Evolutionary conservation across 768 basidiomycete genomes (phyloP).

Genomic region (Psilocybe azurescens): DNA sequence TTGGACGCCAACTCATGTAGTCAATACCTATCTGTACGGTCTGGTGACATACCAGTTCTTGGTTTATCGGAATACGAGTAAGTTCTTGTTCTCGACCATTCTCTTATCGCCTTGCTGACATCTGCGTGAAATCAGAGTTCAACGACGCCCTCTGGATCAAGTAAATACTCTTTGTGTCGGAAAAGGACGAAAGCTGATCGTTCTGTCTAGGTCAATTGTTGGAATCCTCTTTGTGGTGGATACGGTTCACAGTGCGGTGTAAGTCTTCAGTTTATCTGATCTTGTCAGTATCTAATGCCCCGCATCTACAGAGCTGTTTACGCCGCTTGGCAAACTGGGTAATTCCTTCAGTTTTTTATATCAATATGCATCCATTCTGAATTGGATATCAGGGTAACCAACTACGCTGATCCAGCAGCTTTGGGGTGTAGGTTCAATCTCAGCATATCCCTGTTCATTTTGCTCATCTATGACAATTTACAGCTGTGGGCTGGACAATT

Average conservation of each 20-base stretch:
- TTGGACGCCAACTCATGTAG: slow-evolving; percentile 5
- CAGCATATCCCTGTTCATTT: background rate
- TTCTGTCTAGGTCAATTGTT: slow-evolving; percentile 33
- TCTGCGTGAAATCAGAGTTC: slow-evolving; percentile 30
- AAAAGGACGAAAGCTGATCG: background rate
- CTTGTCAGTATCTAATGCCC: background rate
- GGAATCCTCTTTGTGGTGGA: slow-evolving; percentile 39
- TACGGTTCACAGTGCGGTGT: slow-evolving; percentile 42
- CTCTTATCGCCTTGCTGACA: slow-evolving; percentile 9
- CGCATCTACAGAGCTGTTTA: slow-evolving; percentile 33
- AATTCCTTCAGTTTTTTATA: background rate
- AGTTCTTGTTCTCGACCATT: slow-evolving; percentile 5
- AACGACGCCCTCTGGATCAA: slow-evolving; percentile 42
- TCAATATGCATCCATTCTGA: background rate
- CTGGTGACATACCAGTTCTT: slow-evolving; percentile 47
- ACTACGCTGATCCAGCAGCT: slow-evolving; percentile 42
- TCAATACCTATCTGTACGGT: slow-evolving; percentile 44
- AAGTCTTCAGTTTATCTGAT: slow-evolving; percentile 17
- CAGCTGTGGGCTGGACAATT: slow-evolving; percentile 52
- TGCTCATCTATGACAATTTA: background rate
- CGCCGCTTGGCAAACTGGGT: slow-evolving; percentile 38
- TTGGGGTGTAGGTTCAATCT: slow-evolving; percentile 30
- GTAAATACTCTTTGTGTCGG: slow-evolving; percentile 19
- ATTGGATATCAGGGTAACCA: slow-evolving; percentile 38
- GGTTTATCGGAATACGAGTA: slow-evolving; percentile 39